Base-by-base conservation (phyloP, 2,329 filamentous ascomycete species). In the Cadophora sp. region DNA sequence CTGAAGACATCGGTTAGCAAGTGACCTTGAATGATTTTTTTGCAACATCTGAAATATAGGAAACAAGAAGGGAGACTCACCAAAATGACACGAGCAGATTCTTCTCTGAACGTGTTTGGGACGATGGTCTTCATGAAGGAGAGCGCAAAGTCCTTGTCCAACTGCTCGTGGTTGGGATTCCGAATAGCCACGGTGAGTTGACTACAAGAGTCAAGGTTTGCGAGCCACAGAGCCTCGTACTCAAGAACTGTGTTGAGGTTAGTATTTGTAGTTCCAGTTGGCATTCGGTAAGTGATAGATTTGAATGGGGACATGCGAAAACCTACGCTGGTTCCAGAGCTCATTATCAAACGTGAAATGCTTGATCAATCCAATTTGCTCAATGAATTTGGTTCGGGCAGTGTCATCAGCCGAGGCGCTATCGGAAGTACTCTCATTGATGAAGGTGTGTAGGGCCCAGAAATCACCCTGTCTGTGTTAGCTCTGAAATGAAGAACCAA, bases 331-430 rank as follows among this genome's bases (percentile, higher is more conserved):
- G 18, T 18, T 18, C 47, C 47, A 65, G 4, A 65, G 9, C 33
- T 61, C 63, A 22, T 58, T 60, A 11, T 65, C 63, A 30, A 65
- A 47, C 8, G 56, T 22, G 13, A 65, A 51, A 27, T 65, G 33
- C 63, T 65, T 65, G 47, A 65, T 65, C 30, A 7, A 22, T 27
- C 33, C 50, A 41, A 60, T 39, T 39, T 63, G 61, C 7, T 41
- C 48, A 33, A 63, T 24, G 33, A 56, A 30, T 5, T 30, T 56
- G 20, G 22, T n/a, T 63, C 61, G 36, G 8, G 50, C 61, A n/a
- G 22, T 55, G 39, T 63, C 61, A 36, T 63, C 61, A 14, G 61
- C 61, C 18, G 9, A 6, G 14, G 16, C 50, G 16, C 8, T 30
- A 14, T 53, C 36, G 11, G 48, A 50, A 14, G 27, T 22, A 14